Evolutionary conservation across 306 rosid genomes (phyloP), one percentile per base, ranked within the genome.

Genomic region (Cicer cuneatum): DNA sequence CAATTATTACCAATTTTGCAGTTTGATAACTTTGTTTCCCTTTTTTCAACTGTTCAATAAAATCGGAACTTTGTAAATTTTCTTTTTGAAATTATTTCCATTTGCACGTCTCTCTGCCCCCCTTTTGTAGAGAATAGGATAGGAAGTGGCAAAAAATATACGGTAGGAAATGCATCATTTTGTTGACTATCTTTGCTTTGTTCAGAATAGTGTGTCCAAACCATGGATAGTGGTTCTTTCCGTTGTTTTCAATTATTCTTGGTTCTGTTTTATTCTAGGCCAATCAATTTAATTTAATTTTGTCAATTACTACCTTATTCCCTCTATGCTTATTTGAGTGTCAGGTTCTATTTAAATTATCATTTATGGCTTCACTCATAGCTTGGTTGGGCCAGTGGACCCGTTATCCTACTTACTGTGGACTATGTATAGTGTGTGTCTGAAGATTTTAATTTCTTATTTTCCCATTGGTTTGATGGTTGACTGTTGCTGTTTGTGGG

Each of bases 351-450:
- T 63, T 63, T 14, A 6, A 6, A 1, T 42, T 68, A 51, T 61
- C 45, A 73, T 68, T 67, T 82, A 16, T 10, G 66, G 52, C 80
- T 60, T 73, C 52, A 21, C 45, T 48, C 56, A 42, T 73, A 14
- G 45, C 45, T 35, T 46, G 66, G 61, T 52, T 60, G 64, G 19
- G 52, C 64, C 33, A 51, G 9, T 66, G 56, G 56, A 49, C 41
- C 24, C 75, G 72, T 33, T 61, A 19, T 67, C 45, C 39, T 8
- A 33, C 56, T 43, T 82, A 37, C 82, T 39, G 35, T 54, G 21
- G 16, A 52, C 35, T 41, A 15, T 65, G 62, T 46, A 59, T 29
- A 14, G 29, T 66, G 12, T 57, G 21, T 49, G 46, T 48, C 40
- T 43, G 60, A 57, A 66, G 1, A 33, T 60, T 7, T 19, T 37